Percentiles rank a stretch among this genome's conserved stretches.
phyloP scores from a whole-genome alignment of 1,284 basidiomycete genomes.

The Cutaneotrichosporon sp. region DNA sequence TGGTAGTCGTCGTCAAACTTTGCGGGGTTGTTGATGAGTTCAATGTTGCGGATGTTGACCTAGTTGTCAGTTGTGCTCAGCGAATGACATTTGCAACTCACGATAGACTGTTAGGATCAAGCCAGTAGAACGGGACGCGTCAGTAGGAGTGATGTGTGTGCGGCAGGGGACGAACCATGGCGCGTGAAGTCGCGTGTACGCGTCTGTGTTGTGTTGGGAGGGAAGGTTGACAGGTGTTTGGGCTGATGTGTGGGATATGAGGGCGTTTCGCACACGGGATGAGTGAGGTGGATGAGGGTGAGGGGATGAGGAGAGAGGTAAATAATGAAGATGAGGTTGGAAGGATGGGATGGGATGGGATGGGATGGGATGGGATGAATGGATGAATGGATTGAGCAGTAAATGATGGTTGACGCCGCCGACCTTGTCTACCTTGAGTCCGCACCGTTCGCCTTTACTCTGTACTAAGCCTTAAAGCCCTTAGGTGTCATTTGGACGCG shows the following conservation, averaged over 20 bases:
- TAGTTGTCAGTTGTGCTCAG: constrained; percentile 20
- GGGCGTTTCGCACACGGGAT: background rate
- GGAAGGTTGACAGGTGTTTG: background rate
- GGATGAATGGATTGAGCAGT: too few relatives aligned
- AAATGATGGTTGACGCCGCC: too few relatives aligned
- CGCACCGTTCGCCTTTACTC: too few relatives aligned
- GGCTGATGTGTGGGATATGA: background rate
- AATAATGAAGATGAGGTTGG: background rate
- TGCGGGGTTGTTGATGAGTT: constrained; percentile 91
- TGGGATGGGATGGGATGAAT: too few relatives aligned
- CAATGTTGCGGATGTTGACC: constrained; percentile 56
- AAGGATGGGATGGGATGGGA: background rate
- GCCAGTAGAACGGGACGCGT: background rate
- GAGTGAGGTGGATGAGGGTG: background rate
- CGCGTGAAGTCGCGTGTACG: constrained; percentile 5
- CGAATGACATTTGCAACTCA: constrained; percentile 26
- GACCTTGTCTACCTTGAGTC: too few relatives aligned
- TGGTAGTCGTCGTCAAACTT: constrained; percentile 86
- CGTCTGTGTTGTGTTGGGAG: background rate
- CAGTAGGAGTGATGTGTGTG: constrained; percentile 1
- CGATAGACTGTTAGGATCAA: constrained; percentile 39
- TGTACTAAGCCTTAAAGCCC: too few relatives aligned
- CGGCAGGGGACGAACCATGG: constrained; percentile 12
- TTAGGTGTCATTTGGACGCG: too few relatives aligned
- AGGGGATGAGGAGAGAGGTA: background rate